Base-by-base conservation (phyloP, 2,329 filamentous ascomycete genomes). In the Cylindrodendrum hubeiense region DNA sequence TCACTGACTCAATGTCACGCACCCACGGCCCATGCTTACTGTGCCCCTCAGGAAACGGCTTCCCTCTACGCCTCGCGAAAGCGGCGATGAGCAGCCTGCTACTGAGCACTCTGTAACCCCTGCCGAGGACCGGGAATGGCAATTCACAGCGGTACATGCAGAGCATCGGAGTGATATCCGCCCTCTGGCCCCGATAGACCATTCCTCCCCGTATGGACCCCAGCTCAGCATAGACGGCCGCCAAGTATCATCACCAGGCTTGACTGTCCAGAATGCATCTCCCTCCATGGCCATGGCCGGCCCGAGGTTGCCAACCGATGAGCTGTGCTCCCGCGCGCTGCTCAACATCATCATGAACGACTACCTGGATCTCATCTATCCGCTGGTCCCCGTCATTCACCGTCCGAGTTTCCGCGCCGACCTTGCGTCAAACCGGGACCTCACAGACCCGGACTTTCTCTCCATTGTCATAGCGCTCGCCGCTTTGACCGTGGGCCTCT, bases 361-460 rank as follows among this genome's bases (percentile, higher is more conserved):
- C 54, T 75, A 74, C 50, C 64, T 74, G 7, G 72, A 75, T 30
- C 69, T 73, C 9, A 52, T 75, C 63, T 74, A 75, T 56, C 71
- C 73, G 0, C 61, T 75, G 5, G 63, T 74, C 3, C 74, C 74
- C 5, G 67, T 75, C 46, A 67, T 75, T 4, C 73, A 75, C 43
- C 60, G 65, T 0, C 74, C 74, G 1, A 73, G 51, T 3, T 75
- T 76, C 47, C 70, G 70, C 13, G 66, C 67, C 1, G 60, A 71
- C n/a, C 66, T 76, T 4, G 68, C 66, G 3, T 44, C 41, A 5
- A 66, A 68, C 24, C 67, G 66, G 15, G 75, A 77, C 13, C 30
- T 72, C 7, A 43, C 69, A 5, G 74, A 75, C 55, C 51, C 64
- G 0, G 73, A 76, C 8, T 76, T 76, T 28, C 63, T 74, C 10